Percentiles rank a stretch among this genome's conserved stretches.
Evolutionary conservation across 352 stramenopile species (phyloP).

Genomic region (Aphanomyces euteiches): DNA sequence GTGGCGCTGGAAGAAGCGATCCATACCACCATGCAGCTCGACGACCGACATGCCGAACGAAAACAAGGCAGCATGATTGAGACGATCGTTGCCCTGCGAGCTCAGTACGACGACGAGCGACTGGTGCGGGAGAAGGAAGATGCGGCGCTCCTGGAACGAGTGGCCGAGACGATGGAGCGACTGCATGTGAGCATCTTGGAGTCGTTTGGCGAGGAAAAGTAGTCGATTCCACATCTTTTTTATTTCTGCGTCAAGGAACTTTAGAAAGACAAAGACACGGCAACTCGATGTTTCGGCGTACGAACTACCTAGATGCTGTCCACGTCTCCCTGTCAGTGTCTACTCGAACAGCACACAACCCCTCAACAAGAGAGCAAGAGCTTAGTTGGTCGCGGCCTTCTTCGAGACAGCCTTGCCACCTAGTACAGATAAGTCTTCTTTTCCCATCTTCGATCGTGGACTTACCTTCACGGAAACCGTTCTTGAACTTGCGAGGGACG

Average conservation of each 20-base stretch:
- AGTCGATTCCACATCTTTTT: conserved; percentile 23
- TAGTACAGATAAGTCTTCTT: conserved; percentile 10
- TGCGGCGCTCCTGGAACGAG: conserved; percentile 72
- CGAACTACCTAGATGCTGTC: neutral
- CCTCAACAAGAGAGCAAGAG: neutral
- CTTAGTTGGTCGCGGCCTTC: conserved; percentile 88
- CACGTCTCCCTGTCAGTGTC: neutral
- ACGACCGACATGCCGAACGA: conserved; percentile 53
- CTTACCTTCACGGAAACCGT: conserved; percentile 98
- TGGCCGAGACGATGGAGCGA: conserved; percentile 66
- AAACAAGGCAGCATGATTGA: conserved; percentile 50
- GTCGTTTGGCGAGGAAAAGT: conserved; percentile 54
- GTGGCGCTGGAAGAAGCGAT: conserved; percentile 58
- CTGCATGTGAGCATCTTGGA: conserved; percentile 79
- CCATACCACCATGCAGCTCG: conserved; percentile 61
- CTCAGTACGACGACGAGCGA: conserved; percentile 52
- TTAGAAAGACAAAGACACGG: neutral
- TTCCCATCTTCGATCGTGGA: neutral
- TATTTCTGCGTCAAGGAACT: conserved; percentile 16
- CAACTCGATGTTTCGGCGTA: neutral
- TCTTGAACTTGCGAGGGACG: conserved; percentile 98
- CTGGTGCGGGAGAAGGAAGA: conserved; percentile 62
- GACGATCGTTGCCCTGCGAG: conserved; percentile 46
- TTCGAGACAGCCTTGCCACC: conserved; percentile 75
- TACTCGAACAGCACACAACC: conserved; percentile 10